Evolutionary conservation across 345 rosid genomes (phyloP), one percentile per base, ranked within the genome.

Genomic region (Salix purpurea): DNA sequence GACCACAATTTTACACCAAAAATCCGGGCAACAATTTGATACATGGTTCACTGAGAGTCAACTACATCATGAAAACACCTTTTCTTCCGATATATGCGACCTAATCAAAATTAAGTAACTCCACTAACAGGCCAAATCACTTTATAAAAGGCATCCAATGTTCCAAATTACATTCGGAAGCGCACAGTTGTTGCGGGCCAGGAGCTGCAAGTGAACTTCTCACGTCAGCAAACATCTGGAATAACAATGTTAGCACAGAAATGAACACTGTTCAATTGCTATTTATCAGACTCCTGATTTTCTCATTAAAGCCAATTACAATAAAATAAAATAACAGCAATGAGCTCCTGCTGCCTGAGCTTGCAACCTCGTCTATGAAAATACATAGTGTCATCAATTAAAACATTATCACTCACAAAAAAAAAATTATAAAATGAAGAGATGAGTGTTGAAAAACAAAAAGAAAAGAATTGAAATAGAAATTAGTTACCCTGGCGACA

Each of bases 151-250:
- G 92, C 95, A 86, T 96, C 99, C 54, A 96, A 52, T 0, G 98
- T 92, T 77, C 99, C 88, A 94, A 32, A 77, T 87, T 91, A 81
- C 99, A 94, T 82, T 94, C 98, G 9, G 98, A 91, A n/a, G 95
- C 90, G 70, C 99, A 96, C 72, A 96, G 80, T 65, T 96, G 83
- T 42, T 91, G 94, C 0, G 99, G 88, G 10, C 97, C 97, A 3
- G 89, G 92, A 83, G 86, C 84, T 67, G 89, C 91, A 21, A 89
- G 94, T 12, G 97, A 91, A 78, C 91, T 88, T 80, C 94, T 96
- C 77, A 94, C 74, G 79, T 90, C 94, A 7, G 97, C 85, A 88
- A 96, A 89, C 90, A 91, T 84, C 98, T 96, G 81, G 73, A 5
- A 21, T 24, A 58, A 24, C 36, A 34, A 68, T 44, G 18, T 39